Evolutionary conservation across 2,329 filamentous ascomycete genomes (phyloP), one percentile per base, ranked within the genome.

Genomic region (Chaetomium strumarium): DNA sequence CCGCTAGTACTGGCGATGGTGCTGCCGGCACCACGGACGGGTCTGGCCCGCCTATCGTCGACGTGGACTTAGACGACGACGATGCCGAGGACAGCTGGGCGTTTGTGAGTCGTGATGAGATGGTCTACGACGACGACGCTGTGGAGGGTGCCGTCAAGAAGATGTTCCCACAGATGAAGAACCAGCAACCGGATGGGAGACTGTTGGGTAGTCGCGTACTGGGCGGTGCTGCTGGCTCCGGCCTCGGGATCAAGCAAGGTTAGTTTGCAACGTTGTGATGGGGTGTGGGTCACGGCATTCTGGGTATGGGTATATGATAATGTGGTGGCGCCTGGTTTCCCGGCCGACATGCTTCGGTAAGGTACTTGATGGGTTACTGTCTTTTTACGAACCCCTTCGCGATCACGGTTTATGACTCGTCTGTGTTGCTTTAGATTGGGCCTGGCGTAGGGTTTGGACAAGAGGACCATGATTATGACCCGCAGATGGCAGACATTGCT

Each of bases 11-110:
- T 13, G 46, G 49, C 2, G 40, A 37, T 6, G 49, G 56, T 3
- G 56, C 59, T 8, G 66, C 67, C n/a, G 66, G 70, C 39, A 65
- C 63, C 30, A 63, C 63, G 7, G 68, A 68, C 6, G 68, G 67
- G 41, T 60, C 45, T 2, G 60, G 60, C 44, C 66, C 58, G 9
- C 34, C 34, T 37, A 9, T 14, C 20, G n/a, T 9, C 24, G 45
- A 39, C 46, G 67, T 10, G 5, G 20, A 37, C 14, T 9, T n/a
- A 3, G 34, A 37, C n/a, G 72, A 71, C 42, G 84, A 84, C 31
- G 83, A 85, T 12, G 85, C 86, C 56, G 84, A 88, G 63, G 90
- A 95, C 66, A 88, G 85, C 65, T 97, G 91, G 92, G 96, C 91
- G 0, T 90, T 96, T 69, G 79, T 96, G 17, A 90, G 88, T 6